phyloP scores from a whole-genome alignment of 1,284 basidiomycete species.

The Apiotrichum montevideense region DNA sequence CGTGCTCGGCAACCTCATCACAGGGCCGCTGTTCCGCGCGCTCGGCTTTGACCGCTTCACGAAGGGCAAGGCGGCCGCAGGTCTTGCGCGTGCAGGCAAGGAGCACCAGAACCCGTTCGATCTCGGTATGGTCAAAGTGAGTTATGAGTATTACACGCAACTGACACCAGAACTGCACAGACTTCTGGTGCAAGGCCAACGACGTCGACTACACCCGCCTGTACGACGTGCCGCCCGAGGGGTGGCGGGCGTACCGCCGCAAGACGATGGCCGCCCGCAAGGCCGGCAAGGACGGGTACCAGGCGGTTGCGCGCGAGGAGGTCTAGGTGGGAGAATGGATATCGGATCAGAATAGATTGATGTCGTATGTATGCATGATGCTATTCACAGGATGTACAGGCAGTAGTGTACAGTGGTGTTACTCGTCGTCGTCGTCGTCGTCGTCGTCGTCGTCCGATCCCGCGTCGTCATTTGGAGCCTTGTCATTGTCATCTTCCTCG shows the following conservation, averaged over 20 bases:
- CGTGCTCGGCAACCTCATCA: conserved; percentile 21
- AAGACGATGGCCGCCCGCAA: conserved; percentile 19
- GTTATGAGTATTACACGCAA: conserved; percentile 6
- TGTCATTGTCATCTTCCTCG: neutral
- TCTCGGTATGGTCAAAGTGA: conserved; percentile 59
- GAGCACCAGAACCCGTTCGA: conserved; percentile 84
- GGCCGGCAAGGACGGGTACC: conserved; percentile 24
- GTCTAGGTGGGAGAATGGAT: conserved; percentile 13
- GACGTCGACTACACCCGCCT: conserved; percentile 83
- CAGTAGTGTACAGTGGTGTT: neutral
- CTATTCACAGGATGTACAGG: too few relatives aligned
- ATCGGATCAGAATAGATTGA: neutral
- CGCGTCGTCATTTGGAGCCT: neutral
- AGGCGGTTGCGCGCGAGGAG: conserved; percentile 31
- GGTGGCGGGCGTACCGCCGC: conserved; percentile 39
- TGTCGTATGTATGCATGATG: conserved; percentile 3
- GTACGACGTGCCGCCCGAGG: conserved; percentile 82
- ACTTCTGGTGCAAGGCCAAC: conserved; percentile 86
- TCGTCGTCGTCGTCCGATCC: neutral
- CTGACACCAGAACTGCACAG: conserved; percentile 66
- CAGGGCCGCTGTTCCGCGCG: conserved; percentile 61
- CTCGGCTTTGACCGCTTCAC: conserved; percentile 92
- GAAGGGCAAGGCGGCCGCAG: conserved; percentile 75
- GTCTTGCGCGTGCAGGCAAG: conserved; percentile 57
- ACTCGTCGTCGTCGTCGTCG: neutral